phyloP scores from a whole-genome alignment of 139 green algal genomes.

The Picochlorum sp. region DNA sequence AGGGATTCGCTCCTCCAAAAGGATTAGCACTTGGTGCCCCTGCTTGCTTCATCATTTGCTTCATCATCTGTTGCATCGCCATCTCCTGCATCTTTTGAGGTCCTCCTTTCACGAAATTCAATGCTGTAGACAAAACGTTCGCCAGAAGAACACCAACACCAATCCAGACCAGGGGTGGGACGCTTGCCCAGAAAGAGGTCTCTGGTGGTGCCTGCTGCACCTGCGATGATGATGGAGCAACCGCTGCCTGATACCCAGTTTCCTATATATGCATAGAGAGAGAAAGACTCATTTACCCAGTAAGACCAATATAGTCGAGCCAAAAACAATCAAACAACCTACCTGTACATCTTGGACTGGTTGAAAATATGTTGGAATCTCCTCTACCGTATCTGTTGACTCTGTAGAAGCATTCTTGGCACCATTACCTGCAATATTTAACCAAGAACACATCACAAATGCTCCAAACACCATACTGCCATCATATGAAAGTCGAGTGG shows the following conservation, averaged over 20 bases:
- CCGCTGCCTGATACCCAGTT: too few relatives aligned
- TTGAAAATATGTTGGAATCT: constrained; percentile 25
- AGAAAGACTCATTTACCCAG: neutral
- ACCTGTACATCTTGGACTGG: neutral
- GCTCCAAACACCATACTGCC: too few relatives aligned
- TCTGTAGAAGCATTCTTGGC: neutral
- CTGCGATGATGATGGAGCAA: too few relatives aligned
- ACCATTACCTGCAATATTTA: neutral
- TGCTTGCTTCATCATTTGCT: constrained; percentile 42
- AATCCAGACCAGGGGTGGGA: constrained; percentile 30
- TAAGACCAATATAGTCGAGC: neutral
- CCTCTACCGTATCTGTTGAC: neutral
- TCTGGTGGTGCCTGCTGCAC: neutral
- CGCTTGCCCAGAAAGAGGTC: constrained; percentile 12
- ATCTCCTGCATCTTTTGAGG: constrained; percentile 31
- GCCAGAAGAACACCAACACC: constrained; percentile 23
- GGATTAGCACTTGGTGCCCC: constrained; percentile 12
- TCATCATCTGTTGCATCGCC: constrained; percentile 31
- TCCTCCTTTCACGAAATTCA: constrained; percentile 21
- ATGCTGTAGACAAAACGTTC: constrained; percentile 12
- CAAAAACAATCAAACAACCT: neutral
- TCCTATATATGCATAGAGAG: too few relatives aligned
- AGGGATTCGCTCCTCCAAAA: constrained; percentile 4
- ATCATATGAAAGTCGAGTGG: too few relatives aligned
- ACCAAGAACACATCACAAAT: too few relatives aligned